Evolutionary conservation across 768 basidiomycete genomes (phyloP).

Genomic region (Rhizopogon vesiculosus): DNA sequence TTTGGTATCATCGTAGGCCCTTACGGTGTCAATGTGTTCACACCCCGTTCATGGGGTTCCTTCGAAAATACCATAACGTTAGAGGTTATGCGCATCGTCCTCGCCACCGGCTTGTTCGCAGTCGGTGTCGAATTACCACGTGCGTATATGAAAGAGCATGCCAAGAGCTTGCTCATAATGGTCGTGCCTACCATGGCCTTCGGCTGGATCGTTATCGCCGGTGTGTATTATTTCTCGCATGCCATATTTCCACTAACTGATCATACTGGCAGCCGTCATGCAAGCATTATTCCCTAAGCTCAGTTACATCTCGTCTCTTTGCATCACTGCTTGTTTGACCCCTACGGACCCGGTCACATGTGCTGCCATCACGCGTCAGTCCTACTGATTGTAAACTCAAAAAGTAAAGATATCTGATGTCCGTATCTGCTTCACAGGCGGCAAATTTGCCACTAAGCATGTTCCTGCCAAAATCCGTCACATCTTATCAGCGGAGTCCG

Average conservation of each 20-base stretch:
- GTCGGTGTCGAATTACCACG: slow-evolving; percentile 92
- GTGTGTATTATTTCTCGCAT: slow-evolving; percentile 31
- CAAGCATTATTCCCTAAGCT: slow-evolving; percentile 68
- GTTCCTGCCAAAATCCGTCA: slow-evolving; percentile 75
- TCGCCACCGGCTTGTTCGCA: slow-evolving; percentile 90
- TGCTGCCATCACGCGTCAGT: slow-evolving; percentile 69
- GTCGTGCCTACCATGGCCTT: slow-evolving; percentile 83
- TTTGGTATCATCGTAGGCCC: slow-evolving; percentile 65
- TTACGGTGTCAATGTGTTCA: slow-evolving; percentile 61
- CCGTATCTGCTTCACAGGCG: slow-evolving; percentile 38
- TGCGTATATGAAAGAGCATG: slow-evolving; percentile 79
- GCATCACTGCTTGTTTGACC: slow-evolving; percentile 85
- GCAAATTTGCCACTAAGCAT: slow-evolving; percentile 63
- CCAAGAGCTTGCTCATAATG: slow-evolving; percentile 61
- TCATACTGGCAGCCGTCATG: slow-evolving; percentile 49
- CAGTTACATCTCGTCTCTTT: slow-evolving; percentile 70
- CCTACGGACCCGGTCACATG: slow-evolving; percentile 95
- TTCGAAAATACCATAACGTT: slow-evolving; percentile 62
- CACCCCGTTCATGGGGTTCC: slow-evolving; percentile 71
- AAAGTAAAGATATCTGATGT: not conserved
- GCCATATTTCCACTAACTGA: not conserved
- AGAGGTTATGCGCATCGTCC: slow-evolving; percentile 83
- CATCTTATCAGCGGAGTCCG: slow-evolving; percentile 84
- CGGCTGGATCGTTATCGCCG: slow-evolving; percentile 75
- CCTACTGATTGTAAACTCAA: not conserved